Evolutionary conservation across 192 early-diverging fungal genomes (phyloP).

Genomic region (Backusella australiensis): DNA sequence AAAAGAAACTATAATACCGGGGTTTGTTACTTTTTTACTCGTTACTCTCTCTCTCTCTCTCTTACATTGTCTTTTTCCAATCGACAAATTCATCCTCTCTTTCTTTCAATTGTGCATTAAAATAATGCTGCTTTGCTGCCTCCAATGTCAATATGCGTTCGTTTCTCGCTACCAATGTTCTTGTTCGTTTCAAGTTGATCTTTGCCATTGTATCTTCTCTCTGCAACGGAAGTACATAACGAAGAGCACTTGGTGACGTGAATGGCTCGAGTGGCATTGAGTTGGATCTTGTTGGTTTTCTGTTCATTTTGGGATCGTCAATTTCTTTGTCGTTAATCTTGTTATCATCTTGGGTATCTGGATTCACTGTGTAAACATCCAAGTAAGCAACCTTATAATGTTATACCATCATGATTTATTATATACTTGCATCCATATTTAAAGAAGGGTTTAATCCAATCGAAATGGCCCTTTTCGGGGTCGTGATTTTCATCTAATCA

Average conservation of each 20-base stretch:
- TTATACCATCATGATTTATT: neutral
- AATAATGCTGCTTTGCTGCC: constrained; percentile 23
- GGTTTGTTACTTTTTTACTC: neutral
- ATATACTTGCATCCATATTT: neutral
- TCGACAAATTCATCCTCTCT: constrained; percentile 40
- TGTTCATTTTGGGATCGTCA: neutral
- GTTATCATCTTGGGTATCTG: neutral
- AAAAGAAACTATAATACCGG: constrained; percentile 51
- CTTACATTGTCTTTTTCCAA: constrained; percentile 33
- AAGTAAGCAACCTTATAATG: neutral
- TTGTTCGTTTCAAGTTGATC: constrained; percentile 16
- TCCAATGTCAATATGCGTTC: neutral
- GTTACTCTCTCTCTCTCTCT: neutral
- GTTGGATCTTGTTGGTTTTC: neutral
- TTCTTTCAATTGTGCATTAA: constrained; percentile 30
- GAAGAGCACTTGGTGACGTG: neutral
- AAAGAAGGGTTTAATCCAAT: neutral
- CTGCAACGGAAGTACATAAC: constrained; percentile 23
- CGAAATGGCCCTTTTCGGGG: neutral
- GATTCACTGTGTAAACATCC: neutral
- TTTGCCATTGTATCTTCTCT: constrained; percentile 20
- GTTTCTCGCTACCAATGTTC: neutral
- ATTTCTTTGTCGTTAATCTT: neutral
- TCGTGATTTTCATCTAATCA: neutral
- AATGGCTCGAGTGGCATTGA: neutral